Conservation (phyloP, 75 land plant species). For the Sequoia sempervirens region DNA sequence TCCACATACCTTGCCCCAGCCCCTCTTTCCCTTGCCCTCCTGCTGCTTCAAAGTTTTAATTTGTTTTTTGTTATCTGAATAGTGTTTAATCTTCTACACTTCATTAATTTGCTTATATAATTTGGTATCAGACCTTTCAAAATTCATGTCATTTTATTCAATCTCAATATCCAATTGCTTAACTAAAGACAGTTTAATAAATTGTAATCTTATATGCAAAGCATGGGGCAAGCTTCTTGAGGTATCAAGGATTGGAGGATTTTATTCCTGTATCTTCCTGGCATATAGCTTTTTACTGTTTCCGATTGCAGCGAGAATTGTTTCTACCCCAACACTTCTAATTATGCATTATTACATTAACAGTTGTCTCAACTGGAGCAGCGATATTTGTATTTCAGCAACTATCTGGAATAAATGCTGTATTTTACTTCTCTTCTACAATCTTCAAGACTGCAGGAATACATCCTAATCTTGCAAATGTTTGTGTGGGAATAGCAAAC, state of each 20-base stretch:
- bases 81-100: not conserved
- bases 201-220: not conserved
- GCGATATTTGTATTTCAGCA: conserved; percentile 86
- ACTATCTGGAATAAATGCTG: conserved; percentile 93
- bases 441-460: conserved; percentile 77
- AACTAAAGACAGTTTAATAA: not conserved
- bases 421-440: conserved; percentile 86
- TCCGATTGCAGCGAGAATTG: not conserved
- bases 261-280: not conserved
- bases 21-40: no score
- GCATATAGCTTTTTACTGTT: not conserved
- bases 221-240: not conserved
- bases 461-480: conserved; percentile 72
- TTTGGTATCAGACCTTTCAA: not conserved
- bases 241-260: not conserved
- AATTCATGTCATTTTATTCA: not conserved
- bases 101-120: not conserved
- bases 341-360: conserved; percentile 13
- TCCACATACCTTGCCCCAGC: no score
- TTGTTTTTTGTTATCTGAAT: not conserved
- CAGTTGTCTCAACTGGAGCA: conserved; percentile 87
- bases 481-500: conserved; percentile 71
- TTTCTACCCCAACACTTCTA: not conserved
- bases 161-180: not conserved
- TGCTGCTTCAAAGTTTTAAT: not conserved